Conservation (phyloP, 768 basidiomycete species). For the Lactifluus subvellereus region DNA sequence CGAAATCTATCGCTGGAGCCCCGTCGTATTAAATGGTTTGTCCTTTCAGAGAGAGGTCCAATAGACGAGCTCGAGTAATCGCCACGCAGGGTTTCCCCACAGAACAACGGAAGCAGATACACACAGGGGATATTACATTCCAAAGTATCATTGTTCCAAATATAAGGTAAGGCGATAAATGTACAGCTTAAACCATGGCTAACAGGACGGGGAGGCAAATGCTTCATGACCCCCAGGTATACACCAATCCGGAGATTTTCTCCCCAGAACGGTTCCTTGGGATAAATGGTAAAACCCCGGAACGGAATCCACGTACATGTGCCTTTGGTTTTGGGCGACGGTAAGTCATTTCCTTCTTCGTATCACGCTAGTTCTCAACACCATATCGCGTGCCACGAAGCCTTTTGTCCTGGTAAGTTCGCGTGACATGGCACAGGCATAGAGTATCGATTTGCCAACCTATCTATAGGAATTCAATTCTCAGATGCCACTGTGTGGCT, state of each 20-base stretch:
- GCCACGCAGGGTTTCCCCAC: slow-evolving; percentile 25
- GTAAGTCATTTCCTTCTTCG: not conserved
- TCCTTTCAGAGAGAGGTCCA: not conserved
- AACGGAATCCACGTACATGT: slow-evolving; percentile 10
- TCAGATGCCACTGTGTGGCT: slow-evolving; percentile 13
- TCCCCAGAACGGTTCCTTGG: slow-evolving; percentile 29
- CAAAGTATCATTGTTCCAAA: slow-evolving; percentile 30
- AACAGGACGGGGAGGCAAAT: slow-evolving; percentile 26
- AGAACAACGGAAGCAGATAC: slow-evolving; percentile 28
- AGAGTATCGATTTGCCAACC: not conserved
- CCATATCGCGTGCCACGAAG: not conserved
- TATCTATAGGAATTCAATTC: not conserved
- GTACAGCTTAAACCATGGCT: not conserved
- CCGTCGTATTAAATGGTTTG: slow-evolving; percentile 26
- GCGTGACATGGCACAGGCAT: not conserved
- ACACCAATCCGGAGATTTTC: slow-evolving; percentile 27
- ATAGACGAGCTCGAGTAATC: not conserved
- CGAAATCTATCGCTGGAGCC: slow-evolving; percentile 29
- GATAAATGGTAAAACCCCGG: slow-evolving; percentile 1
- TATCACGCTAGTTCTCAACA: not conserved
- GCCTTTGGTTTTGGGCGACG: slow-evolving; percentile 17
- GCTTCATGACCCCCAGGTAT: slow-evolving; percentile 28
- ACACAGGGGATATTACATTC: slow-evolving; percentile 28
- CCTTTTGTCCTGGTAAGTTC: slow-evolving; percentile 9
- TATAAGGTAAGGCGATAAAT: slow-evolving; percentile 28